phyloP scores from a whole-genome alignment of 306 rosid species.

The Echinosophora koreensis region DNA sequence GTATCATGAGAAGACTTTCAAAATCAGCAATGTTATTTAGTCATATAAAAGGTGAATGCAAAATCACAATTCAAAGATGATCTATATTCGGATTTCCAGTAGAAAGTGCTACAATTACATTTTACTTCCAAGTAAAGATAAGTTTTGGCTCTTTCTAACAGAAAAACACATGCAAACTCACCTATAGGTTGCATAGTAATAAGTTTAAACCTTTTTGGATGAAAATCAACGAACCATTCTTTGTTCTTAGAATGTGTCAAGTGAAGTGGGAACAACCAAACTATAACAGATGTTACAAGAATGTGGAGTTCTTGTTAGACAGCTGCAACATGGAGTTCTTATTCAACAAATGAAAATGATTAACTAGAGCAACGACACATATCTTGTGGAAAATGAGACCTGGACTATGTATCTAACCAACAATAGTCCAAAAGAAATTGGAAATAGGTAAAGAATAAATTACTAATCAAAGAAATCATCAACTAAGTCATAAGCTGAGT shows the following conservation, averaged over 20 bases:
- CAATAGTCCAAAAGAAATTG: background rate
- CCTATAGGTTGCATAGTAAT: background rate
- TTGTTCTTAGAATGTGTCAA: background rate
- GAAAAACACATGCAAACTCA: background rate
- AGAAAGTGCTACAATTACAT: background rate
- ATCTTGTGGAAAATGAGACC: background rate
- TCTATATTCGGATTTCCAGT: background rate
- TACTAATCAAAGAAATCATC: background rate
- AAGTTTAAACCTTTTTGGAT: slow-evolving; percentile 10
- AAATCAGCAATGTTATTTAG: slow-evolving; percentile 1
- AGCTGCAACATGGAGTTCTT: background rate
- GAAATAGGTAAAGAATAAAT: slow-evolving; percentile 1
- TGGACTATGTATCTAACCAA: slow-evolving; percentile 1
- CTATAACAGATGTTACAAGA: background rate
- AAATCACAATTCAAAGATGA: background rate
- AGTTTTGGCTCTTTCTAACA: background rate
- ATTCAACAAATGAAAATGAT: background rate
- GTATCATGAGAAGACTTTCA: background rate
- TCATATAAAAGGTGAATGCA: background rate
- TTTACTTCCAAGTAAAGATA: background rate
- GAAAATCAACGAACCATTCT: slow-evolving; percentile 7
- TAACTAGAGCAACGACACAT: background rate
- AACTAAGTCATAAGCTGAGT: slow-evolving; percentile 3
- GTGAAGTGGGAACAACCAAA: background rate
- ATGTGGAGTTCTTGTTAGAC: too few species aligned